Base-by-base conservation (phyloP, 2,329 filamentous ascomycete genomes). In the Fusarium brachygibbosum region DNA sequence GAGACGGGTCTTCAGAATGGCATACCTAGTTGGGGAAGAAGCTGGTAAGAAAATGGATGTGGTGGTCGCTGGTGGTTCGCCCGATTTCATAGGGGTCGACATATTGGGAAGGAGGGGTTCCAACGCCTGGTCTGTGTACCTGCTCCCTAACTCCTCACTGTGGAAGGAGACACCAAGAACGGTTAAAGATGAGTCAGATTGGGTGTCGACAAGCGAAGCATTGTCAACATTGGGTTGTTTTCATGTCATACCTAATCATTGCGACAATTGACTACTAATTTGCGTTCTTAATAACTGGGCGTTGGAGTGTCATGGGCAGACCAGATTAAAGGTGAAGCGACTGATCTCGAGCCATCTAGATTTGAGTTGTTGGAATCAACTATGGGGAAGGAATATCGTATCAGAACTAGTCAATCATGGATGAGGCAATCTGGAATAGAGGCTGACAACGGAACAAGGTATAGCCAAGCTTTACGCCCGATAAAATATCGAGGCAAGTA, bases 21-120 rank as follows among this genome's bases (percentile, higher is more conserved):
- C 38, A 11, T 23, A n/a, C n/a, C n/a, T n/a, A 32, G 57, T 53
- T 38, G 48, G 32, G 23, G 13, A 50, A 21, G 23, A 38, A 51
- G 32, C 38, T 37, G 19, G 32, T 13, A 44, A 41, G 51, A 35
- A 19, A 19, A 37, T 45, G 16, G 32, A 37, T 34, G 45, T 63
- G 58, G 41, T 41, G 46, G 21, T 58, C 31, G 56, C 49, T 34
- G 46, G 48, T 67, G 66, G 66, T 56, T 56, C 55, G 56, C 51
- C 49, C 16, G 44, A 38, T 55, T 58, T 63, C 35, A 41, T 48
- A 53, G 50, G 31, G 44, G 53, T 60, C 35, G 31, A 46, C 28
- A 19, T n/a, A 40, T 46, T 38, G 16, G 17, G 58, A 58, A 65
- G n/a, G 51, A 42, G 58, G 51, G 60, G 37, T 49, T 28, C 34